These are phyloP conservation scores for Calonectria hongkongensis DNA, from an alignment of 2,329 filamentous ascomycete genomes.

Conservation along the genomic window DNA sequence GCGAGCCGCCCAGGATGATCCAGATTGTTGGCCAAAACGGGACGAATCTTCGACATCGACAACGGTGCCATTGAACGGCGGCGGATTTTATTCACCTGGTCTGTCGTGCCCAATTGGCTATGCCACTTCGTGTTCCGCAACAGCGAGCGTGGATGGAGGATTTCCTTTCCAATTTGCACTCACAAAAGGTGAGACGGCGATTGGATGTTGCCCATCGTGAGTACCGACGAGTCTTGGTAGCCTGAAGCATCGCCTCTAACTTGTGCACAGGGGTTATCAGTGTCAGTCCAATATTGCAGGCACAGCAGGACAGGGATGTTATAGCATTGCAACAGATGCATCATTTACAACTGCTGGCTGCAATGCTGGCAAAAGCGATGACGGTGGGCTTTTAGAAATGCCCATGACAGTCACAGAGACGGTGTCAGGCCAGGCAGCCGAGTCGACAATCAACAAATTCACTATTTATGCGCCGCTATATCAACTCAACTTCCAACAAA, in stretches of 20 bases:
- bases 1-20: not conserved
- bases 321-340: conserved; percentile 35
- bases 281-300: conserved; percentile 13
- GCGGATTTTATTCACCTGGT: conserved; percentile 50
- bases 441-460: conserved; percentile 34
- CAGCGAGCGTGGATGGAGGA: conserved; percentile 45
- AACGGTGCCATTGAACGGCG: not conserved
- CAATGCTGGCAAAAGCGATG: conserved; percentile 41
- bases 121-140: conserved; percentile 56
- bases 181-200: conserved; percentile 54
- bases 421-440: conserved; percentile 17
- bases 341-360: conserved; percentile 49
- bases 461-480: conserved; percentile 55
- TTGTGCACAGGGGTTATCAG: conserved; percentile 28
- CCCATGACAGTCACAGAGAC: conserved; percentile 39
- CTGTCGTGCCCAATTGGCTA: conserved; percentile 58
- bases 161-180: conserved; percentile 56
- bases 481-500: conserved; percentile 54
- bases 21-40: not conserved
- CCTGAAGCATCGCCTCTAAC: not conserved
- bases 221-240: conserved; percentile 28
- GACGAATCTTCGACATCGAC: not conserved
- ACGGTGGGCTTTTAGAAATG: conserved; percentile 40
- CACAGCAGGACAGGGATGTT: conserved; percentile 34
- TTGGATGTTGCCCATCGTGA: conserved; percentile 59